Evolutionary conservation across 148 eudicot species (phyloP), one percentile per base, ranked within the genome.

Genomic region (Vaccinium vitisidaea): DNA sequence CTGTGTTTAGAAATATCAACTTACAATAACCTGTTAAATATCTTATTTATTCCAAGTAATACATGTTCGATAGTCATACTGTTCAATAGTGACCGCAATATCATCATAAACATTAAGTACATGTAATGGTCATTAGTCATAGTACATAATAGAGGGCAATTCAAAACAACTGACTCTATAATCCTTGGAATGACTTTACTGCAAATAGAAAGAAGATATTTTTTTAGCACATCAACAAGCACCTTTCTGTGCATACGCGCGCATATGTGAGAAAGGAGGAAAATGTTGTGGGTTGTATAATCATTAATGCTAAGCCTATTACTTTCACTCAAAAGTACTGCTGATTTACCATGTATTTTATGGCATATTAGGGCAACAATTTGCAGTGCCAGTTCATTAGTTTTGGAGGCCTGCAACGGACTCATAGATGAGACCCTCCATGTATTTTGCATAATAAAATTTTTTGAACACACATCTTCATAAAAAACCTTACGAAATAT

Each of bases 1-100:
- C 79, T 18, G 54, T 69, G 39, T 77, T 77, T 50, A 77, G 36
- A 77, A 23, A 10, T 52, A 77, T 77, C 80, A 77, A 77, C 19
- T 50, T 50, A 77, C 36, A 13, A 23, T 50, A 16, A 77, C 27
- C 79, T 4, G n/a, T 21, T 23, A 11, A 50, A 77, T 3, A 14
- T 23, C 7, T n/a, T 49, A 77, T 13, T 77, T 12, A 52, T 23
- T 77, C 80, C 55, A 0, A 77, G 3, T 43, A 21, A 75, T 8
- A 46, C 30, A 75, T 21, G 50, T n/a, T 19, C 48, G 54, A 46
- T 10, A 21, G 53, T 75, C 21, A 48, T 21, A 21, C 27, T 46
- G 39, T 43, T 19, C n/a, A n/a, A 25, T 67, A 25, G 53, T 10
- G 43, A 18, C 78, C 19, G 52, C 25, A 75, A 6, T 19, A 46